Evolutionary conservation across 441 rosid genomes (phyloP), one percentile per base, ranked within the genome.

Genomic region (Melastoma candidum): DNA sequence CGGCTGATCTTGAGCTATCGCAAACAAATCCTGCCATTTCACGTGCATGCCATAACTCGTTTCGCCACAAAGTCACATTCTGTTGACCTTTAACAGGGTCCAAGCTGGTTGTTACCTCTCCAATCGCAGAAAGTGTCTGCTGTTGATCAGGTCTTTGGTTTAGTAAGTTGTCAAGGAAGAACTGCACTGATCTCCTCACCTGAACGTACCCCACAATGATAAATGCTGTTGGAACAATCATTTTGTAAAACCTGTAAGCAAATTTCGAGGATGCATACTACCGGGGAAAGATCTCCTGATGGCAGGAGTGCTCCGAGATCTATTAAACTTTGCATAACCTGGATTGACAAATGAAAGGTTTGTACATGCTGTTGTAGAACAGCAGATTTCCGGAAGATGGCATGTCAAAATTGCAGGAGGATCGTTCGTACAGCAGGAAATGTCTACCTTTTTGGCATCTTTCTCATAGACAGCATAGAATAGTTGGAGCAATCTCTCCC

Each of bases 181-280:
- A 92, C 66, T 87, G 88, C 56, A 92, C 85, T 11, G 98, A 85
- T 65, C 98, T 85, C 72, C 95, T 83, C 62, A 90, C 98, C 98
- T 90, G 49, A 41, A 54, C 26, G n/a, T 43, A 13, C 7, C 36
- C 36, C 22, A 17, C 22, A 17, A 17, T 17, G 36, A 29, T 3
- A 29, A 29, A 29, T 29, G 36, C 7, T 29, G 7, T 3, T 2
- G 11, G 47, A 36, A 12, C 17, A 49, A 39, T 2, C 24, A 60
- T 36, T 70, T 6, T 27, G 27, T 12, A 12, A 7, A 11, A 46
- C 47, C 9, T 8, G 11, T 5, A 1, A 44, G 36, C 11, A 12
- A 29, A 29, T 3, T 29, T 7, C 7, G 7, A 29, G 36, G 5
- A 29, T 29, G 36, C 3, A 29, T 29, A 29, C 36, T 78, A 92